Evolutionary conservation across 805 yeast species (phyloP), one percentile per base, ranked within the genome.

Genomic region (Tetrapisispora iriomotensis): DNA sequence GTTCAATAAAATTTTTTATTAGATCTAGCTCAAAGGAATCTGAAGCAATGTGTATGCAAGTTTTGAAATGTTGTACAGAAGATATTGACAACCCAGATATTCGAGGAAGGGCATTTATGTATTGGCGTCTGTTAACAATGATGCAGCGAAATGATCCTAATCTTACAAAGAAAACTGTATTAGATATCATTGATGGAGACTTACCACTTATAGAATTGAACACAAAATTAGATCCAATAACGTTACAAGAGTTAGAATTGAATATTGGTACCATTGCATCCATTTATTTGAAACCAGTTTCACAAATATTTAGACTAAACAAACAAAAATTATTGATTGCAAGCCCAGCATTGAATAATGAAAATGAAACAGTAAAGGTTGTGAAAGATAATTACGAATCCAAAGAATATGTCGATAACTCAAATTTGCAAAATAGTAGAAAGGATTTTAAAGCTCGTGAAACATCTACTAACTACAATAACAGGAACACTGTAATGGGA

Each of bases 211-310:
- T 88, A 6, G 69, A 77, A 15, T 80, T 82, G 17, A 76, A 75
- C 41, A 87, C 83, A 32, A 75, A 74, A 39, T 64, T 87, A 40
- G 90, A 85, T 45, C 79, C 81, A 0, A 60, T 62, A 2, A 71
- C 82, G 12, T 58, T 88, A 26, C 94, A 87, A 48, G 96, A 88
- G 53, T 64, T 88, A 39, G 94, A 84, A 50, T 65, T 87, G 45
- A 79, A 77, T 47, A 77, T 88, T 25, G 96, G 96, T 1, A 67
- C 87, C 0, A 62, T 90, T 38, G 88, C 94, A 0, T 79, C 94
- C 0, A 75, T 88, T 12, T 90, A 87, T 53, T 64, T 88, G 50
- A 82, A 86, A 48, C 94, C 95, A 0, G 80, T 84, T 8, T 71
- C 72, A n/a, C 82, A 75, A 49, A 86, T 87, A 2, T 87, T 87